Conservation (phyloP, 441 rosid genomes). For the Euphorbia celastroides region DNA sequence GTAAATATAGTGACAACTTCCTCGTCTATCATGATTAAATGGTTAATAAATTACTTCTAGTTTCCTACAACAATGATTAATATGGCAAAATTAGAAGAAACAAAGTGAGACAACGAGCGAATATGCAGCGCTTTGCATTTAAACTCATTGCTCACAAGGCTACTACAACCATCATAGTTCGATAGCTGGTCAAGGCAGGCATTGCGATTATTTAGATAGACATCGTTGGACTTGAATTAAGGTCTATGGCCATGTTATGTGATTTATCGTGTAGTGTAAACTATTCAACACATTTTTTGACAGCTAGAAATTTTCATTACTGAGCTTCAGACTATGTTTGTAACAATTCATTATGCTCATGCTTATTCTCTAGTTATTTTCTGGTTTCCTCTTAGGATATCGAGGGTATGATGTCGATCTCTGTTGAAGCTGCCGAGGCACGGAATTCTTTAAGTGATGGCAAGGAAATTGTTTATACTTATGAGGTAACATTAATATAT, state of each 20-base stretch:
- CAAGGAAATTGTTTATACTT: constrained; percentile 86
- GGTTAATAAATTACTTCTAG: no score
- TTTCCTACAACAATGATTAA: no score
- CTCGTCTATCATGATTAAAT: no score
- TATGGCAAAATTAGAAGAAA: no score
- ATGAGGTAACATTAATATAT: constrained; percentile 56
- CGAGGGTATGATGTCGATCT: constrained; percentile 99
- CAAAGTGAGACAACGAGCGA: no score
- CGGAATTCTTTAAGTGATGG: constrained; percentile 91
- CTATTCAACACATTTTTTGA: no score
- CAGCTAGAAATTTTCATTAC: background rate
- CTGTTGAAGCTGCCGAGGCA: constrained; percentile 96
- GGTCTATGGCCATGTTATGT: background rate
- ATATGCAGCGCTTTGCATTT: no score
- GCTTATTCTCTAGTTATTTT: constrained; percentile 6
- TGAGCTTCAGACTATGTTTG: constrained; percentile 5
- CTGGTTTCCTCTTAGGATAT: constrained; percentile 58
- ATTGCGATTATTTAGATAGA: no score
- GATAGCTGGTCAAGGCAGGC: no score
- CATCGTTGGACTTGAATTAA: background rate
- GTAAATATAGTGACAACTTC: no score
- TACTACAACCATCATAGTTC: no score
- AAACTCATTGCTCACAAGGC: no score
- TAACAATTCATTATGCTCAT: constrained; percentile 1
- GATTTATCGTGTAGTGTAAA: background rate